These are phyloP conservation scores for Pythium aristosporum DNA, from an alignment of 352 stramenopile genomes.

Conservation along the genomic window DNA sequence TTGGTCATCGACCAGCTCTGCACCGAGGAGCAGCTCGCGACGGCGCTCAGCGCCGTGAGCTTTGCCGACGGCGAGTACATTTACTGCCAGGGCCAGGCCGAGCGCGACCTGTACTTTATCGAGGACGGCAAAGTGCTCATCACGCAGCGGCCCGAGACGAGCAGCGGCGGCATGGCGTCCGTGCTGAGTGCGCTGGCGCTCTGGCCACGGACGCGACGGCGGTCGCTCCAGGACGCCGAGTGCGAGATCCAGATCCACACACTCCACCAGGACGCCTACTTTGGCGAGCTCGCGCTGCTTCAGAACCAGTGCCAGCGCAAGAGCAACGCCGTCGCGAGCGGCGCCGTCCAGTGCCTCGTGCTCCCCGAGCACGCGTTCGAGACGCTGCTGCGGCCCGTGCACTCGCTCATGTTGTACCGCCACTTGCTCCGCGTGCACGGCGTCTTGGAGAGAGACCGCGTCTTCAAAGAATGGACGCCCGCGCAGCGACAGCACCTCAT, in stretches of 20 bases:
- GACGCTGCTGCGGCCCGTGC: slow-evolving; percentile 45
- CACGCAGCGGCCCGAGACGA: slow-evolving; percentile 40
- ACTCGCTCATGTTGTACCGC: slow-evolving; percentile 59
- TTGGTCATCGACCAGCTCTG: slow-evolving; percentile 46
- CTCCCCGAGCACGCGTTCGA: slow-evolving; percentile 41
- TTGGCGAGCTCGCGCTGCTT: slow-evolving; percentile 61
- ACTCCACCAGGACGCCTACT: slow-evolving; percentile 60
- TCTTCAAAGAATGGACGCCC: slow-evolving; percentile 56
- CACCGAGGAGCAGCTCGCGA: slow-evolving; percentile 40
- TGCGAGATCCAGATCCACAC: slow-evolving; percentile 57
- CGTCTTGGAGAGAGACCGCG: slow-evolving; percentile 58
- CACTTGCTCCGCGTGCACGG: slow-evolving; percentile 48
- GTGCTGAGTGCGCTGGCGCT: slow-evolving; percentile 7
- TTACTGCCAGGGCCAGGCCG: slow-evolving; percentile 54
- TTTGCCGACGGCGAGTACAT: slow-evolving; percentile 68
- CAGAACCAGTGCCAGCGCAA: slow-evolving; percentile 30
- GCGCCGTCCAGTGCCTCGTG: slow-evolving; percentile 48
- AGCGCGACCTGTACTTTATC: slow-evolving; percentile 68
- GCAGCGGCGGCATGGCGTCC: not conserved
- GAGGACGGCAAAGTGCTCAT: slow-evolving; percentile 71
- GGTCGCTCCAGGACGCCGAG: slow-evolving; percentile 46
- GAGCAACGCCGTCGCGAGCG: slow-evolving; percentile 53
- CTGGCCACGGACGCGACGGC: not conserved
- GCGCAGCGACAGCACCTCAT: slow-evolving; percentile 46
- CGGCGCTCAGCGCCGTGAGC: slow-evolving; percentile 31